These are phyloP conservation scores for Cyclotella kingstonii DNA, from an alignment of 108 stramenopile genomes.

Conservation along the genomic window DNA sequence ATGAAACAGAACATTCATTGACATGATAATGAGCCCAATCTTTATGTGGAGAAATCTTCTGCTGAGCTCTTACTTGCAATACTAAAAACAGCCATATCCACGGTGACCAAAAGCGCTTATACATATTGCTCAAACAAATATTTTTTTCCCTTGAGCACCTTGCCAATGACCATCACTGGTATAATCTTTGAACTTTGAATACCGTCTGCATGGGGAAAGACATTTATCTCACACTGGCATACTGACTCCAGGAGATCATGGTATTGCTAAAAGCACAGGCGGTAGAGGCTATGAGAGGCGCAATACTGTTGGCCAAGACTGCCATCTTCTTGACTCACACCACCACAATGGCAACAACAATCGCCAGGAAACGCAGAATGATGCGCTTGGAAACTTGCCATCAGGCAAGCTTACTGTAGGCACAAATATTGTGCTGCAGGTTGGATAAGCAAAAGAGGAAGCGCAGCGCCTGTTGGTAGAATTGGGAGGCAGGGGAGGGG, in stretches of 20 bases:
- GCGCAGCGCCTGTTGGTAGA: conserved; percentile 16
- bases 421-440: conserved; percentile 76
- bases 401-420: conserved; percentile 67
- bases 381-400: conserved; percentile 92
- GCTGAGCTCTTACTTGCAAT: conserved; percentile 63
- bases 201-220: conserved; percentile 98
- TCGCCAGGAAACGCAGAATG: conserved; percentile 94
- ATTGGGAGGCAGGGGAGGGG: conserved; percentile 3
- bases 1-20: conserved; percentile 93
- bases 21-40: conserved; percentile 91
- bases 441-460: conserved; percentile 59
- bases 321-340: conserved; percentile 79
- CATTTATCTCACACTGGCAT: conserved; percentile 94
- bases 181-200: conserved; percentile 98
- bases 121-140: conserved; percentile 88
- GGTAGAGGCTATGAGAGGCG: conserved; percentile 90
- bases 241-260: conserved; percentile 95
- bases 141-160: conserved; percentile 79
- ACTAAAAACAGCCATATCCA: conserved; percentile 93
- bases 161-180: conserved; percentile 99
- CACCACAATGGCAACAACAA: conserved; percentile 87
- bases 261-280: conserved; percentile 95
- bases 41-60: conserved; percentile 61
- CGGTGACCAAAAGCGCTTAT: conserved; percentile 89
- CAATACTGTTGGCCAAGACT: conserved; percentile 71